These are phyloP conservation scores for Pseudogymnoascus sp. DNA, from an alignment of 2,329 filamentous ascomycete species.

Conservation along the genomic window DNA sequence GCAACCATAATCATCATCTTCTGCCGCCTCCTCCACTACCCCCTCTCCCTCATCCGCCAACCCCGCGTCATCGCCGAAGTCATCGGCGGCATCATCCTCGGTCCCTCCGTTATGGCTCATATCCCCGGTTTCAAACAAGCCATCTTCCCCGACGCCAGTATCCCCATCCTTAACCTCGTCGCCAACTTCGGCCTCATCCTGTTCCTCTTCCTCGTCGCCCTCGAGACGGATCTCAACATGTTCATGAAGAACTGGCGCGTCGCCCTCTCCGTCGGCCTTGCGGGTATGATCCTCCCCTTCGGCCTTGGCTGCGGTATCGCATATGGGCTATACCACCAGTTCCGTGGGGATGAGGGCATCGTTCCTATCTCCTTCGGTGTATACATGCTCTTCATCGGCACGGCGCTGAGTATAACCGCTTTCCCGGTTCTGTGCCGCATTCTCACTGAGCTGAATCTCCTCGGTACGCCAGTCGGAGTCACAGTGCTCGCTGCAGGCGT, in stretches of 20 bases:
- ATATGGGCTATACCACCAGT: slow-evolving; percentile 72
- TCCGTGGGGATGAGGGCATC: slow-evolving; percentile 41
- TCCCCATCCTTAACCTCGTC: slow-evolving; percentile 67
- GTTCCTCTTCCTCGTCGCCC: slow-evolving; percentile 79
- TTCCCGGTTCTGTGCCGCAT: slow-evolving; percentile 92
- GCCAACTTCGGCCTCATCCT: slow-evolving; percentile 78
- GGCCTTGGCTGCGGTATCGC: slow-evolving; percentile 73
- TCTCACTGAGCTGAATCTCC: slow-evolving; percentile 79
- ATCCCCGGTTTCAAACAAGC: slow-evolving; percentile 68
- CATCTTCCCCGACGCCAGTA: slow-evolving; percentile 70
- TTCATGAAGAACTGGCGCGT: slow-evolving; percentile 73
- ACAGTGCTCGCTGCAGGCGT: slow-evolving; percentile 87
- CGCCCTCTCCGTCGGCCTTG: slow-evolving; percentile 67
- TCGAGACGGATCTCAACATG: slow-evolving; percentile 77
- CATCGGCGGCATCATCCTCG: slow-evolving; percentile 74
- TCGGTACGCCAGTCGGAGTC: slow-evolving; percentile 74
- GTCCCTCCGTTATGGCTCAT: slow-evolving; percentile 79
- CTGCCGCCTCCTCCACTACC: slow-evolving; percentile 67
- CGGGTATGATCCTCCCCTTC: slow-evolving; percentile 77
- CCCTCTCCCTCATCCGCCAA: slow-evolving; percentile 68
- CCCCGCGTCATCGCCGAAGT: slow-evolving; percentile 80
- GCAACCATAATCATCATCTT: slow-evolving; percentile 67
- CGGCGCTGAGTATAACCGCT: slow-evolving; percentile 85
- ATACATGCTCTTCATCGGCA: slow-evolving; percentile 76
- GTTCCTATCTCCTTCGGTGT: slow-evolving; percentile 54